A percentile compares a stretch with the other conserved stretches of the same genome.
These are phyloP conservation scores for Tuctoria greenei DNA, from an alignment of 176 grass and related monocot genomes.

Conservation along the genomic window DNA sequence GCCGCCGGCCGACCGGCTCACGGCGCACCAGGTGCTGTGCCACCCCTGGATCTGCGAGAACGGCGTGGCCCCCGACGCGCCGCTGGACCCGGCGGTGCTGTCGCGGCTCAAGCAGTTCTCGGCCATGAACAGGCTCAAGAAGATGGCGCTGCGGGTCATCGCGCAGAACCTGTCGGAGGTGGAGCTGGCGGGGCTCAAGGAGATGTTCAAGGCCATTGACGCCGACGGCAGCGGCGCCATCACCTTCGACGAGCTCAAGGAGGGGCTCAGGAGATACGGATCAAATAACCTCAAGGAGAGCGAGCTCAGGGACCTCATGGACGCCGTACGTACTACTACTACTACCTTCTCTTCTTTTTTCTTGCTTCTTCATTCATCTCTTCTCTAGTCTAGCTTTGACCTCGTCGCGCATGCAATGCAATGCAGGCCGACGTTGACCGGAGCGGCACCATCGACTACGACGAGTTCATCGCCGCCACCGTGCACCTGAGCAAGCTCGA, in stretches of 20 bases:
- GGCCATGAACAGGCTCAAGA: constrained; percentile 61
- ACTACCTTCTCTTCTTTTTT: too few species aligned
- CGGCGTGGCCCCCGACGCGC: constrained; percentile 49
- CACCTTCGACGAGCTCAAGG: constrained; percentile 75
- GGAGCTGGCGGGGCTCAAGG: constrained; percentile 65
- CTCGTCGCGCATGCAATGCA: too few species aligned
- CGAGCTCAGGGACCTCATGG: constrained; percentile 63
- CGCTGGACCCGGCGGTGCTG: constrained; percentile 54
- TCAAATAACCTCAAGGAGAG: constrained; percentile 55
- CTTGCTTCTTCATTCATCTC: too few species aligned
- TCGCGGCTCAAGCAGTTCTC: constrained; percentile 72
- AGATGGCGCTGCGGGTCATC: constrained; percentile 67
- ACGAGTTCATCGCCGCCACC: constrained; percentile 72
- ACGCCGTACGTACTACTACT: constrained; percentile 42
- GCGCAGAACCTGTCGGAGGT: constrained; percentile 55
- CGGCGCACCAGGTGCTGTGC: constrained; percentile 67
- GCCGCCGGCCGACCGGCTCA: constrained; percentile 44
- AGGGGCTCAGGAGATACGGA: constrained; percentile 44
- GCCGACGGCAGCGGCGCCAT: constrained; percentile 60
- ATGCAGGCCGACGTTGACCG: constrained; percentile 54
- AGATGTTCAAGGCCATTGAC: constrained; percentile 83
- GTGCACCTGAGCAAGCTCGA: constrained; percentile 80
- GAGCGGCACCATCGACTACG: constrained; percentile 67
- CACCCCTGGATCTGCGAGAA: constrained; percentile 71
- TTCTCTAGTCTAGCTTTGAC: too few species aligned